A percentile compares a stretch with the other conserved stretches of the same genome.
These are phyloP conservation scores for Pseudohalonectria lignicola DNA, from an alignment of 2,329 filamentous ascomycete genomes.

Conservation along the genomic window DNA sequence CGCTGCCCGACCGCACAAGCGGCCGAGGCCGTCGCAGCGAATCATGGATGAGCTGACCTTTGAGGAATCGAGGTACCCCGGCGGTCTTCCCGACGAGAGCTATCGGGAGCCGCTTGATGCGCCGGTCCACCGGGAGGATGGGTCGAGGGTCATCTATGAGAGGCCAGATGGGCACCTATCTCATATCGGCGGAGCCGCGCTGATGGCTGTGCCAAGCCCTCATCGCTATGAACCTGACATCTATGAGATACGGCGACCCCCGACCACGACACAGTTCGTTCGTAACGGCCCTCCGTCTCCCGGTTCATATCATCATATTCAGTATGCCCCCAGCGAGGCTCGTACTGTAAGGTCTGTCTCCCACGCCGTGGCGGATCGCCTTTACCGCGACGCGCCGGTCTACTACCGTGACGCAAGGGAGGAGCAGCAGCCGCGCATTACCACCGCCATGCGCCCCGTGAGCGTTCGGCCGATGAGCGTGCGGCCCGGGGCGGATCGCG, in stretches of 20 bases:
- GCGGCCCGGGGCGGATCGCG: slow-evolving; percentile 35
- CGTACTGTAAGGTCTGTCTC: slow-evolving; percentile 27
- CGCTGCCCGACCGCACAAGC: slow-evolving; percentile 44
- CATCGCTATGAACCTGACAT: slow-evolving; percentile 1
- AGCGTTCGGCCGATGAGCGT: slow-evolving; percentile 35
- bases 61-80: slow-evolving; percentile 32
- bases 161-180: slow-evolving; percentile 12
- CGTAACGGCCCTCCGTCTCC: slow-evolving; percentile 27
- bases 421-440: too few relatives aligned
- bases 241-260: slow-evolving; percentile 2
- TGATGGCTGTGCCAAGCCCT: background rate
- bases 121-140: slow-evolving; percentile 12
- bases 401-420: slow-evolving; percentile 33
- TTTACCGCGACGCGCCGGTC: slow-evolving; percentile 27
- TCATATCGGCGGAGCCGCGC: slow-evolving; percentile 9
- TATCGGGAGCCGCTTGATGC: slow-evolving; percentile 21
- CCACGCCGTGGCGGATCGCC: slow-evolving; percentile 28
- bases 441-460: too few relatives aligned
- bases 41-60: slow-evolving; percentile 11
- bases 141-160: slow-evolving; percentile 23
- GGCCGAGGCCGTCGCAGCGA: slow-evolving; percentile 32
- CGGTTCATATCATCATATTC: slow-evolving; percentile 21
- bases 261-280: slow-evolving; percentile 17
- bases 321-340: slow-evolving; percentile 24
- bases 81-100: slow-evolving; percentile 15